These are phyloP conservation scores for Arthrobotrys sinensis DNA, from an alignment of 2,329 filamentous ascomycete genomes.

Conservation along the genomic window DNA sequence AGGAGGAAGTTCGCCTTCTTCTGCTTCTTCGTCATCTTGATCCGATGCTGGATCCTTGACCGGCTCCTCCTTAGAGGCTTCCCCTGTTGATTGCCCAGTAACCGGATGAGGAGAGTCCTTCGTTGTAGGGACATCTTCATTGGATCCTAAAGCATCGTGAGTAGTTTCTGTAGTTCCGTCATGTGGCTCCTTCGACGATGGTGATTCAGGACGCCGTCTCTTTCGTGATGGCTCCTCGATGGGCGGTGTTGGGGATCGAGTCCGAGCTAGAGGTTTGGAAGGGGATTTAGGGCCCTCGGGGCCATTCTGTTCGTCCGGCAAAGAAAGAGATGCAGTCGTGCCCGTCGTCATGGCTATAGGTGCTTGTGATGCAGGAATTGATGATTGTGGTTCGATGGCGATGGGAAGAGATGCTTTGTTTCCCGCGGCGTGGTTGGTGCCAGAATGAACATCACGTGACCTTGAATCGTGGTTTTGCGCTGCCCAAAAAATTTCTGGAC, in stretches of 20 bases:
- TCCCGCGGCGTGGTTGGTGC: not conserved
- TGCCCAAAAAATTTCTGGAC: constrained; percentile 19
- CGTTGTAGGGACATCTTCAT: not conserved
- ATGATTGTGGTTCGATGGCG: constrained; percentile 10
- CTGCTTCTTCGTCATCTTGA: constrained; percentile 61
- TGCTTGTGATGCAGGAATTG: not conserved
- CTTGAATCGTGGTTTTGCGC: constrained; percentile 8
- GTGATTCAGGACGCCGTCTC: constrained; percentile 39
- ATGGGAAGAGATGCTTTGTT: constrained; percentile 17
- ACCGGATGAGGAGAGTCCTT: not conserved
- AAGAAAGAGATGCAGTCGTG: constrained; percentile 2
- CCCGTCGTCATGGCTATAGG: constrained; percentile 32
- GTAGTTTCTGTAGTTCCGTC: not conserved
- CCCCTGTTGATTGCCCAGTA: not conserved
- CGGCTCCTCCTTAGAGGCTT: not conserved
- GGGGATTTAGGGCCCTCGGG: constrained; percentile 13
- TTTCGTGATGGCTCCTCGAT: constrained; percentile 50
- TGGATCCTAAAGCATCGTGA: constrained; percentile 4
- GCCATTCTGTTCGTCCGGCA: not conserved
- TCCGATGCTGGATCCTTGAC: constrained; percentile 10
- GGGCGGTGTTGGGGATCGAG: constrained; percentile 39
- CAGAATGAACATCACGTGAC: constrained; percentile 26
- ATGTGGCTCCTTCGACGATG: constrained; percentile 2
- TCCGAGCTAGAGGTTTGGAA: constrained; percentile 46
- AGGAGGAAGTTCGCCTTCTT: constrained; percentile 64